Evolutionary conservation across 257 asterid genomes (phyloP), one percentile per base, ranked within the genome.

Genomic region (Solanum lycopersicoides): DNA sequence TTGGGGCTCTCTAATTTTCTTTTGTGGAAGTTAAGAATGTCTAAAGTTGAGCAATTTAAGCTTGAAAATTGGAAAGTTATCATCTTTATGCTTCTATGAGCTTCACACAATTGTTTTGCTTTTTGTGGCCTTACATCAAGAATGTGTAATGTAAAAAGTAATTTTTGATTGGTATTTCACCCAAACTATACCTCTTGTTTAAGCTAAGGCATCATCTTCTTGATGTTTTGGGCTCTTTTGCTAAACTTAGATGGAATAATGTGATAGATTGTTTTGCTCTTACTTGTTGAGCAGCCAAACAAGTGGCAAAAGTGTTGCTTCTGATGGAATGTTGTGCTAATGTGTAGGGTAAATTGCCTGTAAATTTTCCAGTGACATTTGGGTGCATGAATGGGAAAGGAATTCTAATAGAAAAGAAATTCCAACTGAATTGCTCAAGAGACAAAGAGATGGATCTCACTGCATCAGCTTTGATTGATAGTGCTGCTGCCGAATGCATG

Each of bases 371-470:
- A 45, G 86, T 88, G 87, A 85, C 34, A 89, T 86, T 85, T 59
- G 91, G 92, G 30, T 74, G 82, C 94, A 92, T 85, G 80, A 83
- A 50, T 74, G 32, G 83, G 73, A 88, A 84, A 90, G 92, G 90
- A 86, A 87, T 28, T 63, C 91, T 86, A 74, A 86, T 75, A 83
- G 84, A 73, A 86, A 89, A 86, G 89, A 88, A 59, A 83, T 92
- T 93, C 76, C 91, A 90, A 89, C 66, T 91, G 37, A 89, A 89
- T 87, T 93, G 97, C 91, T 86, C 83, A 44, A 93, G 91, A 80
- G 92, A 88, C 92, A 92, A 87, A 88, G 94, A 89, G 90, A 93
- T 95, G 94, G 95, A 94, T 83, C 88, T 92, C 89, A 89, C 92
- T 53, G 83, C 90, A 59, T 87, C 96, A 20, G 97, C 95, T 86